Evolutionary conservation across 768 basidiomycete genomes (phyloP).

Genomic region (Epithele typhae): DNA sequence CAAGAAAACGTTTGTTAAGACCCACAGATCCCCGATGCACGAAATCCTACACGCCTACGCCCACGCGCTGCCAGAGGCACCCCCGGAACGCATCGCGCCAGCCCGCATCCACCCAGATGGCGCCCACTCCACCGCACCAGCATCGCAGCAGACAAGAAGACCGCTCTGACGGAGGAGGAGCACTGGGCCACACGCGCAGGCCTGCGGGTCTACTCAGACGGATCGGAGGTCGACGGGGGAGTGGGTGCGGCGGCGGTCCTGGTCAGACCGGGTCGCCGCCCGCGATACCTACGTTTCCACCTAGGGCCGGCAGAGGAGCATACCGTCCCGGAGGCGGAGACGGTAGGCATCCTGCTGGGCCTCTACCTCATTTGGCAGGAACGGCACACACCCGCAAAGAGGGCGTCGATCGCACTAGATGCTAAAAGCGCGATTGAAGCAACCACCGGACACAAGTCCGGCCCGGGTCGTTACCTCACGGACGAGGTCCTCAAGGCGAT

Average conservation of each 20-base stretch:
- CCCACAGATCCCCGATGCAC: slow-evolving; percentile 20
- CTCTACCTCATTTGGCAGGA: slow-evolving; percentile 18
- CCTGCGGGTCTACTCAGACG: slow-evolving; percentile 23
- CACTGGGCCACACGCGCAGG: neutral
- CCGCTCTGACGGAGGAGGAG: slow-evolving; percentile 2
- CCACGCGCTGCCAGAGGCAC: neutral
- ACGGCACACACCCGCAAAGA: neutral
- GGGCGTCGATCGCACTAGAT: neutral
- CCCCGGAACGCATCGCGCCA: slow-evolving; percentile 14
- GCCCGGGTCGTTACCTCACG: slow-evolving; percentile 10
- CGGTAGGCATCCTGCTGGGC: slow-evolving; percentile 23
- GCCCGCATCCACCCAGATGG: slow-evolving; percentile 7
- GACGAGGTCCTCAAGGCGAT: neutral
- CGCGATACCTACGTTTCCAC: slow-evolving; percentile 8
- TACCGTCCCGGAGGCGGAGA: slow-evolving; percentile 27
- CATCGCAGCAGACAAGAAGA: slow-evolving; percentile 1
- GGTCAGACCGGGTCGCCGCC: neutral
- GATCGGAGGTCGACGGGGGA: slow-evolving; percentile 21
- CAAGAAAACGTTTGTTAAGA: slow-evolving; percentile 4
- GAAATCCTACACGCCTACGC: slow-evolving; percentile 9
- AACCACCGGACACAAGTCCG: neutral
- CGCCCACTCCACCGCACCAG: neutral
- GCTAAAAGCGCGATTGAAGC: neutral
- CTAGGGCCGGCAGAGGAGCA: slow-evolving; percentile 20
- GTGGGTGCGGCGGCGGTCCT: slow-evolving; percentile 30